Conservation (phyloP, 257 asterid species). For the Nicotiana undulata region DNA sequence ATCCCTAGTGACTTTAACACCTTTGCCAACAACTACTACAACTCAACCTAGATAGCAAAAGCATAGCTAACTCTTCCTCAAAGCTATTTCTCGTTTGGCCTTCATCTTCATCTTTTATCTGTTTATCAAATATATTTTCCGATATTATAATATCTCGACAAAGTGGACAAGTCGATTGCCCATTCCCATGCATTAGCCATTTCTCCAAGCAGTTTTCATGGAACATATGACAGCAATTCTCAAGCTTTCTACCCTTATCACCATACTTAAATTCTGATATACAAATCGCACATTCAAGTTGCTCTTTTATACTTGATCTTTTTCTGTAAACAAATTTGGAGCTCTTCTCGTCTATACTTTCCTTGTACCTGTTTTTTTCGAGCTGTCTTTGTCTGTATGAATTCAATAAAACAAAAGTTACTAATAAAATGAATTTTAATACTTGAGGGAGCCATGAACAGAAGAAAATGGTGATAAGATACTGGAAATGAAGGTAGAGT, state of each 20-base stretch:
- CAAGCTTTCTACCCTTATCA: constrained; percentile 2
- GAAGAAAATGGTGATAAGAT: neutral
- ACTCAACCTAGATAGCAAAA: neutral
- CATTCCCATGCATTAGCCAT: constrained; percentile 9
- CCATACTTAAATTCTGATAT: neutral
- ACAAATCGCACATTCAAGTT: neutral
- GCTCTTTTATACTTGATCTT: neutral
- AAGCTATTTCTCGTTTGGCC: neutral
- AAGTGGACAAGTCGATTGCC: neutral
- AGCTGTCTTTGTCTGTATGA: neutral
- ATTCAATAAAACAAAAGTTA: neutral
- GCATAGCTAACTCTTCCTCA: constrained; percentile 4
- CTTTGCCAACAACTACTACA: neutral
- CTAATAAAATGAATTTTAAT: neutral
- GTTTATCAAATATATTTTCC: neutral
- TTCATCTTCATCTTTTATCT: neutral
- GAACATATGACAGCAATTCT: neutral
- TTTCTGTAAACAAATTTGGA: neutral
- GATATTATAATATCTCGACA: neutral
- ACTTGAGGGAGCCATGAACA: neutral
- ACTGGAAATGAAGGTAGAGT: neutral
- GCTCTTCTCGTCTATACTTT: neutral
- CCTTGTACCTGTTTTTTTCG: neutral
- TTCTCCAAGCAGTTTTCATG: constrained; percentile 4
- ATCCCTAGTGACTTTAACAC: too few relatives aligned